Conservation (phyloP, 2,329 filamentous ascomycete genomes). For the Cercospora berteroae region DNA sequence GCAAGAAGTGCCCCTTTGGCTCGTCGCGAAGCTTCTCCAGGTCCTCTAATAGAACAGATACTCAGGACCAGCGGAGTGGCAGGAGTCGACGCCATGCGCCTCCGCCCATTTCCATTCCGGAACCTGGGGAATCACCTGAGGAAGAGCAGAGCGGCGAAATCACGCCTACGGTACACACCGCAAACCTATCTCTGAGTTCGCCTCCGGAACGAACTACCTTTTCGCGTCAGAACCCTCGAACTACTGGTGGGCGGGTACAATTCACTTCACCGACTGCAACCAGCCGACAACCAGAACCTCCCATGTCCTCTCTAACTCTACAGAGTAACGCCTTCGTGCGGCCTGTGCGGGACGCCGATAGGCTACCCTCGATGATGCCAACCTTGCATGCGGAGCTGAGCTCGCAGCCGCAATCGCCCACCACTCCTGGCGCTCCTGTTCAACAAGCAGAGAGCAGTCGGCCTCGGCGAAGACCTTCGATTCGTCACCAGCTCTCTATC, state of each 20-base stretch:
- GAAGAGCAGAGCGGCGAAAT: slow-evolving; percentile 58
- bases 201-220: slow-evolving; percentile 70
- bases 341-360: slow-evolving; percentile 76
- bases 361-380: slow-evolving; percentile 77
- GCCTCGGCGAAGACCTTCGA: slow-evolving; percentile 72
- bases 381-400: slow-evolving; percentile 65
- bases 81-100: slow-evolving; percentile 70
- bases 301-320: slow-evolving; percentile 33
- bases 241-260: slow-evolving; percentile 39
- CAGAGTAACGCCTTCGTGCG: slow-evolving; percentile 60
- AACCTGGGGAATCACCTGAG: slow-evolving; percentile 46
- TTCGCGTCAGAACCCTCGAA: slow-evolving; percentile 53
- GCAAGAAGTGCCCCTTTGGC: slow-evolving; percentile 49
- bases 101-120: slow-evolving; percentile 79
- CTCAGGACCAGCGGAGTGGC: slow-evolving; percentile 44
- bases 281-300: slow-evolving; percentile 26
- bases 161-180: slow-evolving; percentile 53
- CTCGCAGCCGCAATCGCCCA: slow-evolving; percentile 91
- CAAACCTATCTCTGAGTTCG: slow-evolving; percentile 64
- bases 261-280: slow-evolving; percentile 32
- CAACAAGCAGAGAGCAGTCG: slow-evolving; percentile 52
- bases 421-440: slow-evolving; percentile 72
- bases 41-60: slow-evolving; percentile 34
- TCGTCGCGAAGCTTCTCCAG: slow-evolving; percentile 39
- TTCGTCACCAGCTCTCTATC: slow-evolving; percentile 81